Percentiles rank a stretch among this genome's conserved stretches.
Conservation (phyloP, 192 early-diverging fungal genomes). For the Coemansia sp. region DNA sequence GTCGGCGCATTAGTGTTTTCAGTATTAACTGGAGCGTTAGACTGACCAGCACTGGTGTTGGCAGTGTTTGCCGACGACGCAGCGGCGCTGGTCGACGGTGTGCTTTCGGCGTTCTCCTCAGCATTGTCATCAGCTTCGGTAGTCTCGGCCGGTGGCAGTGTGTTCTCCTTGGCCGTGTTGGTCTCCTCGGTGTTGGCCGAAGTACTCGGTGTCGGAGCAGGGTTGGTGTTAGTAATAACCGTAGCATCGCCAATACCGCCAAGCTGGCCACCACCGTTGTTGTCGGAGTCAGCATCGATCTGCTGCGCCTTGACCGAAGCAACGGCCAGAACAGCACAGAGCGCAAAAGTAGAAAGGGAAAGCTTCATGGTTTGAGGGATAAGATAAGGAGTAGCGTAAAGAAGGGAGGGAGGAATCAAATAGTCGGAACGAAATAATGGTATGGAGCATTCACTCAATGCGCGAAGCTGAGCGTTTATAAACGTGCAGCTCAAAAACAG, state of each 20-base stretch:
- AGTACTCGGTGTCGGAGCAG: background rate
- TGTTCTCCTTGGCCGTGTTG: background rate
- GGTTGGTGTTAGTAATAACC: conserved; percentile 4
- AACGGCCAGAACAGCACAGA: conserved; percentile 8
- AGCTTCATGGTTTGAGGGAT: conserved; percentile 9
- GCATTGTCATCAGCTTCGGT: background rate
- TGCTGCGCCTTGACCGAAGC: conserved; percentile 9
- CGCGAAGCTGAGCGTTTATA: background rate
- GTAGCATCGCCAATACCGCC: conserved; percentile 9
- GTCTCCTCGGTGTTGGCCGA: background rate
- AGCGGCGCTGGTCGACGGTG: background rate
- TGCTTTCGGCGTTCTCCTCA: background rate
- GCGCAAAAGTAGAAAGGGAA: conserved; percentile 4
- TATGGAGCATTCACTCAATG: background rate
- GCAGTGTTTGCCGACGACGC: background rate
- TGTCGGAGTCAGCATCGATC: background rate
- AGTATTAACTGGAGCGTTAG: background rate
- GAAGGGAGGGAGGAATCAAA: background rate
- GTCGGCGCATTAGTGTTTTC: background rate
- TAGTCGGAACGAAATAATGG: background rate
- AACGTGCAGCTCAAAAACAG: background rate
- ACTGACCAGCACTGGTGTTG: background rate
- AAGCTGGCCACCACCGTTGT: background rate
- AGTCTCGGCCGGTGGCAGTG: background rate
- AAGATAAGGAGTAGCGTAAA: background rate